A percentile compares a stretch with the other conserved stretches of the same genome.
These are phyloP conservation scores for Yarrowia sp. DNA, from an alignment of 805 yeast genomes.

Conservation along the genomic window DNA sequence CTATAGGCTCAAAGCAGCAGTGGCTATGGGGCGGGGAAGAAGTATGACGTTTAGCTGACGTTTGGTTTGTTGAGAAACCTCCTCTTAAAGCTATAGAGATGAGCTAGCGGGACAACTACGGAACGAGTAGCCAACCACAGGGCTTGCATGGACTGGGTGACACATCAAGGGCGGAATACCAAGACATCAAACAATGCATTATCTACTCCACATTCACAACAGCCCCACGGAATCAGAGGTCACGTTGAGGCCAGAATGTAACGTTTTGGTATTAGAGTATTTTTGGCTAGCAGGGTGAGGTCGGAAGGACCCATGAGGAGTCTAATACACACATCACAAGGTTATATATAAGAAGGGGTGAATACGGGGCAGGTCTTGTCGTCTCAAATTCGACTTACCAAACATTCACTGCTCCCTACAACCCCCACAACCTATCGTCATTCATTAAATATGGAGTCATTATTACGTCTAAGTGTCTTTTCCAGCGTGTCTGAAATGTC, in stretches of 20 bases:
- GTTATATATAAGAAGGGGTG: neutral
- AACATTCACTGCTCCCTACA: neutral
- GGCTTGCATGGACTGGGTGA: neutral
- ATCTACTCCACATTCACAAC: too few relatives aligned
- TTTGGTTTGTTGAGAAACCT: conserved; percentile 9
- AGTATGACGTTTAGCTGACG: too few relatives aligned
- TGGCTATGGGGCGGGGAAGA: conserved; percentile 20
- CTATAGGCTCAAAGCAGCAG: neutral
- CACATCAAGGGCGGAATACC: neutral
- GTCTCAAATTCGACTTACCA: neutral
- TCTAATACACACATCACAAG: conserved; percentile 5
- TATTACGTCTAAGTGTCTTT: conserved; percentile 10
- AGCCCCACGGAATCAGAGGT: neutral
- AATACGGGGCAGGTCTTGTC: neutral
- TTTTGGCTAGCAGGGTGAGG: conserved; percentile 25
- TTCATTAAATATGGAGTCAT: conserved; percentile 23
- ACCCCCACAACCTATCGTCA: neutral
- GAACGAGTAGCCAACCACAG: neutral
- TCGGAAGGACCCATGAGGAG: conserved; percentile 7
- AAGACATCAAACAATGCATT: too few relatives aligned
- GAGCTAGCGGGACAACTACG: neutral
- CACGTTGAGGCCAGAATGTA: conserved; percentile 14
- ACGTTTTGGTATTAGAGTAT: conserved; percentile 15
- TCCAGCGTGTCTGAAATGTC: conserved; percentile 17
- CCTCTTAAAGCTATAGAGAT: conserved; percentile 3